These are phyloP conservation scores for Sordariomycetes sp. DNA, from an alignment of 2,329 filamentous ascomycete genomes.

Conservation along the genomic window DNA sequence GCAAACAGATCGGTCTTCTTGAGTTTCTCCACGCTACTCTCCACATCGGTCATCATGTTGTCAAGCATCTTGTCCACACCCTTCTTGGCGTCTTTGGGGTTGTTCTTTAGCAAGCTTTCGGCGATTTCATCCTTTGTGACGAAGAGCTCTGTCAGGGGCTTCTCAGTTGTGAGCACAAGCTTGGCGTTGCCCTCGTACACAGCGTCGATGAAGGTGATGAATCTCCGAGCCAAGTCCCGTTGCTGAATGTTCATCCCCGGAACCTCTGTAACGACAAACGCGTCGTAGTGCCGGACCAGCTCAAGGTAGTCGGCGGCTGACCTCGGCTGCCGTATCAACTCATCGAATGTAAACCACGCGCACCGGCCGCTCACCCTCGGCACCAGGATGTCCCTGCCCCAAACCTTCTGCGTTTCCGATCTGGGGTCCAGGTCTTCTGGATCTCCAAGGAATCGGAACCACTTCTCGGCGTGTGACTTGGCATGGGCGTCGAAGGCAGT, in stretches of 20 bases:
- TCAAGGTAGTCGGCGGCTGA: conserved; percentile 95
- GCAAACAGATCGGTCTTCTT: conserved; percentile 83
- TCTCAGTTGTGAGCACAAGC: conserved; percentile 82
- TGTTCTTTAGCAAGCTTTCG: conserved; percentile 42
- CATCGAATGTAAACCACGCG: conserved; percentile 86
- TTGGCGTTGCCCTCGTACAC: conserved; percentile 93
- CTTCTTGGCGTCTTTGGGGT: conserved; percentile 19
- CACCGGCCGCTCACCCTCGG: conserved; percentile 80
- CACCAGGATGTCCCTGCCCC: conserved; percentile 84
- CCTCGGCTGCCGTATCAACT: conserved; percentile 81
- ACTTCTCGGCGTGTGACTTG: conserved; percentile 75
- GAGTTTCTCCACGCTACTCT: conserved; percentile 73
- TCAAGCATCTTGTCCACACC: conserved; percentile 62
- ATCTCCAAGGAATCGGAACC: conserved; percentile 92
- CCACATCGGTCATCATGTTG: conserved; percentile 78
- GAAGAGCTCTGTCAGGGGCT: conserved; percentile 80
- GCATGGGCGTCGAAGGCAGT: conserved; percentile 75
- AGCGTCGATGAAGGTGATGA: conserved; percentile 97
- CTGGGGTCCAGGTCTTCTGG: conserved; percentile 54
- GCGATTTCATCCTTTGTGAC: conserved; percentile 63
- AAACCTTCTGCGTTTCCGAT: conserved; percentile 68
- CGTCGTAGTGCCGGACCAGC: conserved; percentile 79
- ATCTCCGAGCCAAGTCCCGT: conserved; percentile 79
- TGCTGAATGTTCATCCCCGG: conserved; percentile 84
- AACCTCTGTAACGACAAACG: conserved; percentile 85